phyloP scores from a whole-genome alignment of 345 rosid species.

The Rhodomyrtus tomentosa region DNA sequence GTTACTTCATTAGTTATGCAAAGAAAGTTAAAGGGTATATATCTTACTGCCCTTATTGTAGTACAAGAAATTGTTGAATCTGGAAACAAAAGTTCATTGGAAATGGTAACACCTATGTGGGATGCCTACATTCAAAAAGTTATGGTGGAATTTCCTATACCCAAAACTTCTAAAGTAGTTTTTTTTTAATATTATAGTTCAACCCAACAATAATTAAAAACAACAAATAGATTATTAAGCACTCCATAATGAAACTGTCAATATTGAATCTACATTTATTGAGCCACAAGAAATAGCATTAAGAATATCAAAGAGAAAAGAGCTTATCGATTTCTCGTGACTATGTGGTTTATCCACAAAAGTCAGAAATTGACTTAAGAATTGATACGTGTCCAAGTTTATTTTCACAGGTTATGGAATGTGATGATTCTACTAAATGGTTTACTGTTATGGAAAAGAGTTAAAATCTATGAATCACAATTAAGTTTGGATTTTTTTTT shows the following conservation, averaged over 20 bases:
- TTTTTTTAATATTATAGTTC: background rate
- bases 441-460: background rate
- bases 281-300: background rate
- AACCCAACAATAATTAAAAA: background rate
- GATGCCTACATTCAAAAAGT: background rate
- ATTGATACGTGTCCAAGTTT: background rate
- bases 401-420: background rate
- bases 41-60: background rate
- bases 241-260: background rate
- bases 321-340: background rate
- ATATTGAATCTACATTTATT: fast-evolving
- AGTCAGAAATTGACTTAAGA: background rate
- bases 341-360: background rate
- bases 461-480: background rate
- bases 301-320: background rate
- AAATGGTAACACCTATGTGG: background rate
- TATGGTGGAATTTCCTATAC: background rate
- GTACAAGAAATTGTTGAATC: background rate
- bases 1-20: no score
- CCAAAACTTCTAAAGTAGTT: background rate
- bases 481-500: background rate
- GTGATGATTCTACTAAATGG: background rate
- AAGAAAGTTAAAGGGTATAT: background rate
- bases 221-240: background rate
- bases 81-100: background rate